Base-by-base conservation (phyloP, 495 filamentous ascomycete species). In the Aspergillus heteromorphus region DNA sequence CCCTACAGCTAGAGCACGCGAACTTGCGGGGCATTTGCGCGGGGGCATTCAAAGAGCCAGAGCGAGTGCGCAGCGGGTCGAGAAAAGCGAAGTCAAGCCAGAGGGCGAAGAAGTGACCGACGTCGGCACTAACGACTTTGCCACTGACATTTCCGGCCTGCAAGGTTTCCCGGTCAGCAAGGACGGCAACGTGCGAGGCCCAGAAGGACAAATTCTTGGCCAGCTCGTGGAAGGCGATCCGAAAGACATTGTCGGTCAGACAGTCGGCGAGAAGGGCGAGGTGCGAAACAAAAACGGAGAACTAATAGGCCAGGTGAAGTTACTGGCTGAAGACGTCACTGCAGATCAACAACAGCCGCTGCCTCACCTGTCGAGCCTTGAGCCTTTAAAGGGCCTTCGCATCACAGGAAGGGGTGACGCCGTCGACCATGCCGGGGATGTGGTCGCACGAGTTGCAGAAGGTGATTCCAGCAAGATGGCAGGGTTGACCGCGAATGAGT, bases 381-480 rank as follows among this genome's bases (percentile, higher is more conserved):
- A 43, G 40, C 40, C 19, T 18, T 18, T 18, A 4, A 21, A 20
- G 21, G 21, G 40, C 18, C 40, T 43, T 23, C 7, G 23, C 23
- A 27, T 27, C 23, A 27, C 23, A 3, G 23, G 7, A 7, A 27
- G 7, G 23, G 23, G 23, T 27, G 23, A 27, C 7, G 23, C 23
- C 7, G 7, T 27, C 23, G 23, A 27, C 23, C 23, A 27, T 27
- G 23, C 23, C 23, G 23, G 23, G 4, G 21, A 29, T 14, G 49
- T 68, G 13, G 45, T 79, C 40, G 76, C 72, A 40, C 70, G 67
- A 31, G 66, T 78, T 16, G 68, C 65, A 19, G 74, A 79, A 56
- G 75, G 74, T 38, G 66, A 74, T 48, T 74, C 74, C n/a, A 69
- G 74, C 56, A 73, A 76, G 49, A 72, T 79, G 19, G 68, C 58